Evolutionary conservation across 306 rosid genomes (phyloP), one percentile per base, ranked within the genome.

Genomic region (Crotalaria pallida): DNA sequence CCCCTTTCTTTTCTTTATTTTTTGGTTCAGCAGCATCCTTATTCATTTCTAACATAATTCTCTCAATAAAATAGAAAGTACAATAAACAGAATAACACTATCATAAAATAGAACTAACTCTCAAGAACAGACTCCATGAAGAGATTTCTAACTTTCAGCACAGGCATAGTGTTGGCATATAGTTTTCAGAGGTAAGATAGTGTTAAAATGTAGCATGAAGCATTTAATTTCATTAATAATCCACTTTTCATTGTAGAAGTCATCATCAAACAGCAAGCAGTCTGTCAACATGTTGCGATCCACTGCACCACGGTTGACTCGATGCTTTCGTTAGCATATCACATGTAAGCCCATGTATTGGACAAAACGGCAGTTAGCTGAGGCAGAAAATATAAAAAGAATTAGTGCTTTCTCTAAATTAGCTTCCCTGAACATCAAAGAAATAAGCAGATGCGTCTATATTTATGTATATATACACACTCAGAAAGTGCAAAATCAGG

Each of bases 61-160:
- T n/a, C n/a, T n/a, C n/a, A n/a, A n/a, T n/a, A n/a, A n/a, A n/a
- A n/a, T n/a, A n/a, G n/a, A n/a, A n/a, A n/a, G n/a, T n/a, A n/a
- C n/a, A n/a, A n/a, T n/a, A n/a, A n/a, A n/a, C n/a, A n/a, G n/a
- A n/a, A n/a, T n/a, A n/a, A n/a, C n/a, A n/a, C n/a, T n/a, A n/a
- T n/a, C n/a, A n/a, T n/a, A n/a, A n/a, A n/a, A n/a, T n/a, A n/a
- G n/a, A n/a, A n/a, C n/a, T n/a, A n/a, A n/a, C n/a, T n/a, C n/a
- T n/a, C 71, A 84, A 81, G 80, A 82, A 82, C 66, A 72, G 65
- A 79, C 69, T 88, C 92, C 96, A 88, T 71, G 65, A 31, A 69
- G 86, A 70, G 80, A 72, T 71, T 66, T 78, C 87, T 85, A 79
- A 58, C 86, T 79, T 87, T 82, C 82, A 81, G 71, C 66, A n/a